These are phyloP conservation scores for Lobosporangium transversale DNA, from an alignment of 192 early-diverging fungal genomes.

Conservation along the genomic window DNA sequence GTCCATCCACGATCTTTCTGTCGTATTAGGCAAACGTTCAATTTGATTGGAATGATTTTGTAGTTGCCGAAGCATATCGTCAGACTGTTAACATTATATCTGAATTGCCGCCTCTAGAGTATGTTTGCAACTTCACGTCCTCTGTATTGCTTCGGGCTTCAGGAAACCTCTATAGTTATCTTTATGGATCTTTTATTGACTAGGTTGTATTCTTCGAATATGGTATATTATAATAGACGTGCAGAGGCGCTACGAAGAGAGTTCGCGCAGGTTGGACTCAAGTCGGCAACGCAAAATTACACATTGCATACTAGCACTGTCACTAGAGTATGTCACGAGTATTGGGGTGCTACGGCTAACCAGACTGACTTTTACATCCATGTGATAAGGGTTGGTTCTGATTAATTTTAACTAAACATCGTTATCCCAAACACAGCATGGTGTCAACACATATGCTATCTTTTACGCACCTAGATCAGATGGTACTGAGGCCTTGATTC, in stretches of 20 bases:
- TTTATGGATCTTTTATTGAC: no score
- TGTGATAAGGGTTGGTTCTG: no score
- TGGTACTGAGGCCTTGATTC: slow-evolving; percentile 87
- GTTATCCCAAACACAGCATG: slow-evolving; percentile 45
- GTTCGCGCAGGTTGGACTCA: slow-evolving; percentile 63
- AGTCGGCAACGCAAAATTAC: slow-evolving; percentile 63
- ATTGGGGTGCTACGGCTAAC: no score
- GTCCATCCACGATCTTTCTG: not conserved
- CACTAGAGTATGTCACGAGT: slow-evolving; percentile 29
- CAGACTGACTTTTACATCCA: no score
- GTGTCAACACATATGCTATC: slow-evolving; percentile 85
- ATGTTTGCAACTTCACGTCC: slow-evolving; percentile 5
- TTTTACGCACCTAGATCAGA: slow-evolving; percentile 84
- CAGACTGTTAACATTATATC: slow-evolving; percentile 48
- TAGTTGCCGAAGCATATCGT: slow-evolving; percentile 57
- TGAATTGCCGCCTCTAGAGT: slow-evolving; percentile 41
- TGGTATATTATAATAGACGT: slow-evolving; percentile 47
- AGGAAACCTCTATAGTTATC: no score
- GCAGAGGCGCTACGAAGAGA: slow-evolving; percentile 60
- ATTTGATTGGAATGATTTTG: slow-evolving; percentile 56
- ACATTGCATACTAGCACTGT: slow-evolving; percentile 44
- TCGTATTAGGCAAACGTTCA: slow-evolving; percentile 63
- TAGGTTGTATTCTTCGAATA: no score
- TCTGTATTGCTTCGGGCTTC: no score
- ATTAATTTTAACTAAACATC: no score